Percentiles rank a stretch among this genome's conserved stretches.
Conservation (phyloP, 192 early-diverging fungal species). For the Phycomyces blakesleeanus region DNA sequence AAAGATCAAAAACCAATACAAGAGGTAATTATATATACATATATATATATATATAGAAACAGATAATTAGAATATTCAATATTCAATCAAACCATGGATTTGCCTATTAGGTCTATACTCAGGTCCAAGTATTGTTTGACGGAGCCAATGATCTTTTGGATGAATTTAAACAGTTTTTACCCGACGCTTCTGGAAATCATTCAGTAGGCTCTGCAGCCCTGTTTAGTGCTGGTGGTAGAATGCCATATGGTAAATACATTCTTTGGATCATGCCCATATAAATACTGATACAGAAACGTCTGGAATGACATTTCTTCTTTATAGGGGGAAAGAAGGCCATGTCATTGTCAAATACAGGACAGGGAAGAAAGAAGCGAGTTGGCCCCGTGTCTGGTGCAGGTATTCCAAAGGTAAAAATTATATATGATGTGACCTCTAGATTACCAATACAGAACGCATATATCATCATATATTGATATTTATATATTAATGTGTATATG, state of each 20-base stretch:
- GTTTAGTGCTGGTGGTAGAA: conserved; percentile 24
- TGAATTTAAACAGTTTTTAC: conserved; percentile 97
- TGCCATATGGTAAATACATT: conserved; percentile 3
- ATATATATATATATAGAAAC: not conserved
- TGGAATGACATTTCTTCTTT: not conserved
- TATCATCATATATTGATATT: not conserved
- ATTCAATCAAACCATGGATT: too few species aligned
- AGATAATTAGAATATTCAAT: not conserved
- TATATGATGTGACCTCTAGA: not conserved
- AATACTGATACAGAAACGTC: not conserved
- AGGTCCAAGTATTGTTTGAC: conserved; percentile 87
- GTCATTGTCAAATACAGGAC: not conserved
- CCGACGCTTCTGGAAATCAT: conserved; percentile 68
- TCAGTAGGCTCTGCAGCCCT: conserved; percentile 35
- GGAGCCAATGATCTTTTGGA: conserved; percentile 88
- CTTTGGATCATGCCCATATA: not conserved
- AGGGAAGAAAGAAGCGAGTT: conserved; percentile 6
- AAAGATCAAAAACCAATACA: conserved; percentile 93
- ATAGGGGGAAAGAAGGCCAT: not conserved
- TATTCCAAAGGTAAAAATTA: not conserved
- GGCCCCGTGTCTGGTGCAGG: not conserved
- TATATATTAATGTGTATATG: too few species aligned
- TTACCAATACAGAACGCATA: not conserved
- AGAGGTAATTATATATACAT: conserved; percentile 52
- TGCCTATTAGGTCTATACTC: conserved; percentile 90